phyloP scores from a whole-genome alignment of 176 grass and related monocot species.

The Thinopyrum elongatum region DNA sequence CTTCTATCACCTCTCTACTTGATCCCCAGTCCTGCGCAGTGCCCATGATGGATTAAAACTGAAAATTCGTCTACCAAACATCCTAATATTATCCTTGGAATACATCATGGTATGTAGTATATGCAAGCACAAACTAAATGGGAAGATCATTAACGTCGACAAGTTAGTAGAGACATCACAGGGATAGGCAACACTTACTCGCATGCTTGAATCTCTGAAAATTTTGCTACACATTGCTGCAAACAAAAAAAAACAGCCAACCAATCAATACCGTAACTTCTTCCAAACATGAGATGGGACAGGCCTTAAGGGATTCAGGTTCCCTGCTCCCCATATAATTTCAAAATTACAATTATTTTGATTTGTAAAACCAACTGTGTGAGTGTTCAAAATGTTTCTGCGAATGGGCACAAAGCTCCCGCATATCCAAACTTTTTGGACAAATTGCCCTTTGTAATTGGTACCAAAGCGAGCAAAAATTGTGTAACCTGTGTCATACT shows the following conservation, averaged over 20 bases:
- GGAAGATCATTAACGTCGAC: not conserved
- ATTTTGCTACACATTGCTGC: slow-evolving; percentile 81
- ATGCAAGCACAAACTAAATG: not conserved
- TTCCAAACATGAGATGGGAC: slow-evolving; percentile 2
- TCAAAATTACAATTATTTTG: slow-evolving; percentile 10
- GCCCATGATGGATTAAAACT: not conserved
- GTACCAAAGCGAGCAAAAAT: not conserved
- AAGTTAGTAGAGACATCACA: slow-evolving; percentile 24
- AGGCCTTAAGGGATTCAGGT: not conserved
- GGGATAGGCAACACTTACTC: slow-evolving; percentile 48
- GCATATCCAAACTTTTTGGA: not conserved
- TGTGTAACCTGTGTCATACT: too few relatives aligned
- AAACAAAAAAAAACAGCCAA: slow-evolving; percentile 16
- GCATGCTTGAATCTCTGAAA: slow-evolving; percentile 62
- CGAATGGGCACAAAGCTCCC: not conserved
- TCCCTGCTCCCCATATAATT: not conserved
- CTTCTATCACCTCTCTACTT: not conserved
- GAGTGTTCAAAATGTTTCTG: not conserved
- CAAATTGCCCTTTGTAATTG: not conserved
- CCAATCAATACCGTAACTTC: slow-evolving; percentile 3
- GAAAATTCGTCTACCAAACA: not conserved
- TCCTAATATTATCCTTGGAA: not conserved
- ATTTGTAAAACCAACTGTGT: not conserved
- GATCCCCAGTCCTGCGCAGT: not conserved
- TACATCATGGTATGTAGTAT: not conserved